Evolutionary conservation across 805 yeast genomes (phyloP).

Genomic region (Metschnikowia lunata): DNA sequence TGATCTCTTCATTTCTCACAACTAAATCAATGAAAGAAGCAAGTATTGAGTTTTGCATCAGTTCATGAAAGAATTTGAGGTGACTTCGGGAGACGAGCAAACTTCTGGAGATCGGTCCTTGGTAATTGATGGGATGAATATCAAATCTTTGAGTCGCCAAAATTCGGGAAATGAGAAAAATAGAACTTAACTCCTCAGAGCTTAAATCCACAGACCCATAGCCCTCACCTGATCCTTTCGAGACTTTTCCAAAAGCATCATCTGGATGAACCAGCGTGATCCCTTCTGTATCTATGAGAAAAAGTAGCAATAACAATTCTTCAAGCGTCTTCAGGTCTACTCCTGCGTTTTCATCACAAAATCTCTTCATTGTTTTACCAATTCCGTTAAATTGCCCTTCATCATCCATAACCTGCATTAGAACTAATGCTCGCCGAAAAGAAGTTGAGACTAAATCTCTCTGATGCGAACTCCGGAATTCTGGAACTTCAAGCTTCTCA

Average conservation of each 20-base stretch:
- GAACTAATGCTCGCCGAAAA: conserved; percentile 44
- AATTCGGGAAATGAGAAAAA: conserved; percentile 34
- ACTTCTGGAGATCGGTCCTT: conserved; percentile 68
- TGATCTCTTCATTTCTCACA: conserved; percentile 45
- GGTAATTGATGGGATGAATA: conserved; percentile 42
- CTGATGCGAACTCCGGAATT: neutral
- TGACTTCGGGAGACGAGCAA: conserved; percentile 65
- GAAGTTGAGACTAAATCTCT: conserved; percentile 8
- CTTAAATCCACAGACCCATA: conserved; percentile 24
- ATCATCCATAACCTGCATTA: conserved; percentile 46
- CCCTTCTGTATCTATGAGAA: conserved; percentile 28
- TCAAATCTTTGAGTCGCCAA: conserved; percentile 34
- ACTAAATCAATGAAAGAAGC: conserved; percentile 45
- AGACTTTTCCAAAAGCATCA: neutral
- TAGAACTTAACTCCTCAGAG: conserved; percentile 34
- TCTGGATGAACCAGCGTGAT: neutral
- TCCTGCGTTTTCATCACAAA: conserved; percentile 17
- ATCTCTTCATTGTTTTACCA: conserved; percentile 46
- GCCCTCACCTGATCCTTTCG: conserved; percentile 9
- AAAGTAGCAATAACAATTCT: conserved; percentile 43
- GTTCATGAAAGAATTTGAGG: conserved; percentile 47
- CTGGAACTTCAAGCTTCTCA: too few relatives aligned
- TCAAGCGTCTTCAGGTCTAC: conserved; percentile 26
- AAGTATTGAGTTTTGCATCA: conserved; percentile 53
- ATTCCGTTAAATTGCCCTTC: conserved; percentile 24